A percentile compares a stretch with the other conserved stretches of the same genome.
Evolutionary conservation across 1,284 basidiomycete species (phyloP).

Genomic region (Moniliophthora roreri): DNA sequence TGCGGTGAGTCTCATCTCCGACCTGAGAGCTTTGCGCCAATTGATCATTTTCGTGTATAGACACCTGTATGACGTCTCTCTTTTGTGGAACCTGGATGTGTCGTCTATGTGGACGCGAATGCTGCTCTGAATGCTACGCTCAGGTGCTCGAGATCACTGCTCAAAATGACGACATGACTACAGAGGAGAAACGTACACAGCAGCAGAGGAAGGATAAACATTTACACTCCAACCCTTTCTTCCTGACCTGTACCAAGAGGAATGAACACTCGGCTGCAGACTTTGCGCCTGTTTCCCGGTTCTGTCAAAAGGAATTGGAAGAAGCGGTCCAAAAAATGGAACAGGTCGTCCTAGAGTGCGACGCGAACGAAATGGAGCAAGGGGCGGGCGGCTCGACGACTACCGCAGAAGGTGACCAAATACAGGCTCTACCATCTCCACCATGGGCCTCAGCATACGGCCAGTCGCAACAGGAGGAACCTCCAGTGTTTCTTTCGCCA

Average conservation of each 20-base stretch:
- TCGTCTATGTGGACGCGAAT: conserved; percentile 85
- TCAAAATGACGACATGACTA: conserved; percentile 45
- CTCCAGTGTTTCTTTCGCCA: too few species aligned
- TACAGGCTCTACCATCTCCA: too few species aligned
- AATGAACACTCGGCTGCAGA: conserved; percentile 66
- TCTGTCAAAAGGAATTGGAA: conserved; percentile 64
- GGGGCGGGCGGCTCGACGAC: conserved; percentile 7
- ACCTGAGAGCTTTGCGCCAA: neutral
- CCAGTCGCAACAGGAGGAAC: too few species aligned
- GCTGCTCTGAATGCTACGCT: conserved; percentile 81
- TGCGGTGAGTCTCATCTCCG: conserved; percentile 78
- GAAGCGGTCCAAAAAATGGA: conserved; percentile 70
- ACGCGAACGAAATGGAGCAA: conserved; percentile 17
- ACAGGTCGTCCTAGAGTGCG: conserved; percentile 38
- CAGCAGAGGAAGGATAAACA: conserved; percentile 59
- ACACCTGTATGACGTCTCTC: conserved; percentile 91
- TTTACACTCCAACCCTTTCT: conserved; percentile 67
- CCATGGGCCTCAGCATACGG: too few species aligned
- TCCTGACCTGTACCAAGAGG: conserved; percentile 66
- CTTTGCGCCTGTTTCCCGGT: conserved; percentile 81
- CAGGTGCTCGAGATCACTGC: conserved; percentile 67
- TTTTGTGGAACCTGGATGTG: conserved; percentile 92
- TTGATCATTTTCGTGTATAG: conserved; percentile 35
- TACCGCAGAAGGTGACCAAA: too few species aligned
- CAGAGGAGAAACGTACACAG: conserved; percentile 46